phyloP scores from a whole-genome alignment of 163 green algal species.

The Prototheca stagnorum region DNA sequence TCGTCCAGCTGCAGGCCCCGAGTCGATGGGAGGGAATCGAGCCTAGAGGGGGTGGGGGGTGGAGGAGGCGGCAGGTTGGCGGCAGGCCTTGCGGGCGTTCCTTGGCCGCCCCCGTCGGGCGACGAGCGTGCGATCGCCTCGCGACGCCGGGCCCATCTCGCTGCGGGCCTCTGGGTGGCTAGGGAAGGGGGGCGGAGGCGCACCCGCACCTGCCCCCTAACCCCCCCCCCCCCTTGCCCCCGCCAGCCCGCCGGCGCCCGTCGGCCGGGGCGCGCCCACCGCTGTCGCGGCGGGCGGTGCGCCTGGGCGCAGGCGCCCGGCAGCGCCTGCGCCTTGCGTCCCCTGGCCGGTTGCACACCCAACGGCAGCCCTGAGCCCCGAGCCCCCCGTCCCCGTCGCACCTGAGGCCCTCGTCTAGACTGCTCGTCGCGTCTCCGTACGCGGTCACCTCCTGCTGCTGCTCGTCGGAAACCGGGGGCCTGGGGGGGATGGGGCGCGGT shows the following conservation, averaged over 20 bases:
- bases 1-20: not conserved
- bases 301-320: too few species aligned
- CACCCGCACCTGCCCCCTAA: too few species aligned
- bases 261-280: not conserved
- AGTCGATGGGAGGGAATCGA: not conserved
- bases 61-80: too few species aligned
- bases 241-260: not conserved
- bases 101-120: too few species aligned
- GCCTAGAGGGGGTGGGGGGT: not conserved
- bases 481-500: not conserved
- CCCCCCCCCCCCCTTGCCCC: too few species aligned
- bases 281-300: not conserved
- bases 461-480: conserved; percentile 6
- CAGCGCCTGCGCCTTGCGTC: not conserved
- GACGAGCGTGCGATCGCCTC: not conserved
- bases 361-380: not conserved
- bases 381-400: not conserved
- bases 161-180: too few species aligned
- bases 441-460: conserved; percentile 6
- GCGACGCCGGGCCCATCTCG: too few species aligned
- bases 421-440: not conserved
- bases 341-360: not conserved
- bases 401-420: not conserved
- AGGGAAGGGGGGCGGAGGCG: too few species aligned
- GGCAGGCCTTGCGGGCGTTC: too few species aligned